Conservation (phyloP, 805 yeast genomes). For the Jamesozyma spencerorum region DNA sequence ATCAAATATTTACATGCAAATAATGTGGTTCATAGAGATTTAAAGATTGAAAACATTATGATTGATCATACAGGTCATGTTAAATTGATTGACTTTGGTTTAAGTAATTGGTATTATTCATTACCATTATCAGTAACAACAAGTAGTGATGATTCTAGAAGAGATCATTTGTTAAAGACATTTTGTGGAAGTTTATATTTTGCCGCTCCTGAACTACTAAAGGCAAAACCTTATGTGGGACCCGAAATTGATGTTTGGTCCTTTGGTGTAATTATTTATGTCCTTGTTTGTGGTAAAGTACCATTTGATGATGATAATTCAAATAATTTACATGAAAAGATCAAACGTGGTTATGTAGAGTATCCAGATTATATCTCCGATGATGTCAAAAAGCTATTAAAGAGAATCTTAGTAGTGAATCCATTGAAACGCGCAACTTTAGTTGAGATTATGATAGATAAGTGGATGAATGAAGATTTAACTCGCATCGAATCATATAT, state of each 20-base stretch:
- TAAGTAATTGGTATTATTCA: conserved; percentile 75
- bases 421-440: conserved; percentile 73
- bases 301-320: conserved; percentile 96
- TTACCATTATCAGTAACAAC: conserved; percentile 34
- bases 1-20: conserved; percentile 87
- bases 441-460: conserved; percentile 71
- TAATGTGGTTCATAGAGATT: conserved; percentile 92
- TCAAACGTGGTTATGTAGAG: conserved; percentile 82
- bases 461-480: conserved; percentile 87
- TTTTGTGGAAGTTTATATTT: conserved; percentile 95
- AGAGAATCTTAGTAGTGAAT: conserved; percentile 85
- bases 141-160: background rate
- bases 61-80: conserved; percentile 87
- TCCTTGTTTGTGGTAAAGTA: conserved; percentile 91
- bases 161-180: conserved; percentile 47
- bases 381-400: conserved; percentile 68
- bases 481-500: conserved; percentile 43
- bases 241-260: conserved; percentile 99
- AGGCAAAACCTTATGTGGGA: conserved; percentile 86
- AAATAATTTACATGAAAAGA: conserved; percentile 82
- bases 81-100: conserved; percentile 91
- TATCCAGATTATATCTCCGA: conserved; percentile 74
- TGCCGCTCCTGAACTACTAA: conserved; percentile 94
- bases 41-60: conserved; percentile 93
- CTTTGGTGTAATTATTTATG: conserved; percentile 91